Conservation (phyloP, 2,329 filamentous ascomycete genomes). For the Coniochaeta sp. region DNA sequence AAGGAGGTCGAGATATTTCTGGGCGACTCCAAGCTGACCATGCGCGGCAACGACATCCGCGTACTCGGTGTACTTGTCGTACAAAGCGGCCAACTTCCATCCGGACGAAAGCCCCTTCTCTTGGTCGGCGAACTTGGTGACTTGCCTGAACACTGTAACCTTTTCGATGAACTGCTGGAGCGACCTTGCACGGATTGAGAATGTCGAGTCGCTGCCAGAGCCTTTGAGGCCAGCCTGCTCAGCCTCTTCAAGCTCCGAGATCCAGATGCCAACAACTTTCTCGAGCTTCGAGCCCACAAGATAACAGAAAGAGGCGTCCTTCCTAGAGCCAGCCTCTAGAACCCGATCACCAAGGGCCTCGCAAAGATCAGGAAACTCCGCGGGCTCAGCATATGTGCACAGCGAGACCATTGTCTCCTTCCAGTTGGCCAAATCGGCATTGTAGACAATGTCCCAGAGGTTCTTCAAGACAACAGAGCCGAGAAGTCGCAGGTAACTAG, state of each 20-base stretch:
- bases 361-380: slow-evolving; percentile 89
- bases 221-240: slow-evolving; percentile 69
- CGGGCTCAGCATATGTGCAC: slow-evolving; percentile 88
- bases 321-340: slow-evolving; percentile 67
- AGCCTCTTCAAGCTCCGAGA: slow-evolving; percentile 77
- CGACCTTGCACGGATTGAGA: slow-evolving; percentile 83
- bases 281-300: slow-evolving; percentile 92
- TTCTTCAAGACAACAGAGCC: slow-evolving; percentile 94
- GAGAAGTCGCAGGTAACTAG: slow-evolving; percentile 86
- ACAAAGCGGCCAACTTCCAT: slow-evolving; percentile 85
- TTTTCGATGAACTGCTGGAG: slow-evolving; percentile 96
- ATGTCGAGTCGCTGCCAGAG: slow-evolving; percentile 59
- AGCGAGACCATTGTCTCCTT: slow-evolving; percentile 94
- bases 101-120: slow-evolving; percentile 65
- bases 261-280: slow-evolving; percentile 95
- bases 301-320: slow-evolving; percentile 95
- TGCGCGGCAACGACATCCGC: slow-evolving; percentile 90
- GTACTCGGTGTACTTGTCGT: slow-evolving; percentile 95
- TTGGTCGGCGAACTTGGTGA: slow-evolving; percentile 81
- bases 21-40: slow-evolving; percentile 77
- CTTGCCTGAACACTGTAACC: slow-evolving; percentile 86
- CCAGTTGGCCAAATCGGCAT: slow-evolving; percentile 88
- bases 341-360: slow-evolving; percentile 91
- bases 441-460: slow-evolving; percentile 96
- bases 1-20: slow-evolving; percentile 85